Conservation (phyloP, 768 basidiomycete genomes). For the Leccinum olivaceopallidum region DNA sequence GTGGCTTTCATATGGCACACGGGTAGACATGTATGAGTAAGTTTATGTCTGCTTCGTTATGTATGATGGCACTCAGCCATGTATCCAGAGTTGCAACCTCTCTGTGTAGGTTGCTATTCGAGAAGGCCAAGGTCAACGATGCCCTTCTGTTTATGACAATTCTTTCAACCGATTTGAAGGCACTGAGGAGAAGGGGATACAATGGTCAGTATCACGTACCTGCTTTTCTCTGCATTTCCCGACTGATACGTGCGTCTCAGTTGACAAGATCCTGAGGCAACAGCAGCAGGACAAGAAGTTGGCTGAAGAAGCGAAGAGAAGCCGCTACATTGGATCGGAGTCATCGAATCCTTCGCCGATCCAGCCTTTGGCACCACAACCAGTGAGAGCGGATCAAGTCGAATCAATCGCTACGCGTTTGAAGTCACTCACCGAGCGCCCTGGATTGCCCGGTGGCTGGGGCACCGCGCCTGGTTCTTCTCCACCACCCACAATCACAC, state of each 20-base stretch:
- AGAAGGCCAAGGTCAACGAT: constrained; percentile 81
- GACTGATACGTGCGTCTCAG: constrained; percentile 38
- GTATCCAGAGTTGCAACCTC: constrained; percentile 74
- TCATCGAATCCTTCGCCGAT: constrained; percentile 6
- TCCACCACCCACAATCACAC: constrained; percentile 7
- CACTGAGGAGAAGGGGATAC: constrained; percentile 81
- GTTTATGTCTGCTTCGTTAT: constrained; percentile 31
- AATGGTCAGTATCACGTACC: constrained; percentile 53
- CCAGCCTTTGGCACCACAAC: constrained; percentile 19
- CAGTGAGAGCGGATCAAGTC: constrained; percentile 3
- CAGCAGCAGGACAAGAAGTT: constrained; percentile 68
- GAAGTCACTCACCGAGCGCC: constrained; percentile 21
- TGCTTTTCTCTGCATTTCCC: constrained; percentile 4
- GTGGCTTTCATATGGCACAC: constrained; percentile 72
- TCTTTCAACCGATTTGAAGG: constrained; percentile 83
- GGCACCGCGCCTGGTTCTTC: constrained; percentile 15
- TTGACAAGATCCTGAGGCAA: constrained; percentile 87
- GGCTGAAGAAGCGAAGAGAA: constrained; percentile 44
- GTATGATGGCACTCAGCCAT: constrained; percentile 4
- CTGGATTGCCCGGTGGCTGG: constrained; percentile 27
- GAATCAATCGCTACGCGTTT: constrained; percentile 12
- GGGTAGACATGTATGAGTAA: constrained; percentile 92
- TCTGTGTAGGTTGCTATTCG: constrained; percentile 77
- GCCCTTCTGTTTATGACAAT: constrained; percentile 91
- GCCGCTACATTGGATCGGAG: constrained; percentile 25